Evolutionary conservation across 495 filamentous ascomycete species (phyloP).

Genomic region (Penicillium lagena): DNA sequence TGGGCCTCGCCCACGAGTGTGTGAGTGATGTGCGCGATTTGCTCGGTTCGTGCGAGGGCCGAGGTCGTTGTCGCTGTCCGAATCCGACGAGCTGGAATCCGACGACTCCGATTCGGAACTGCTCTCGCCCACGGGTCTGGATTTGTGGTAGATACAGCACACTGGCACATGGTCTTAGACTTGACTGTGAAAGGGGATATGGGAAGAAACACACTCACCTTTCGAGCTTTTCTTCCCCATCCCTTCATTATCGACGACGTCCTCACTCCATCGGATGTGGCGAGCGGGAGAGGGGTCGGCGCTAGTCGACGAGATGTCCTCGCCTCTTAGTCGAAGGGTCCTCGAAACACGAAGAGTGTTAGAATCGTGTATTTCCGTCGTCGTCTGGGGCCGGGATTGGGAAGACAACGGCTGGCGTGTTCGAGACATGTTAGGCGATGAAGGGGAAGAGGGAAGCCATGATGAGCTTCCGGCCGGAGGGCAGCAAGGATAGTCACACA

Average conservation of each 20-base stretch:
- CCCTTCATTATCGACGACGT: slow-evolving; percentile 94
- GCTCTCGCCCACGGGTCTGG: slow-evolving; percentile 76
- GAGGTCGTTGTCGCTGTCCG: slow-evolving; percentile 48
- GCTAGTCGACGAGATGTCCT: slow-evolving; percentile 11
- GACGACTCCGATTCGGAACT: slow-evolving; percentile 66
- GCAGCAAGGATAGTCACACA: slow-evolving; percentile 1
- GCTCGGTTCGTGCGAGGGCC: slow-evolving; percentile 19
- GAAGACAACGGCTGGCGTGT: slow-evolving; percentile 14
- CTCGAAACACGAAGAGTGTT: slow-evolving; percentile 11
- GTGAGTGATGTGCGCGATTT: slow-evolving; percentile 12
- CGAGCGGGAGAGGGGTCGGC: slow-evolving; percentile 19
- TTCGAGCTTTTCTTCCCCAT: slow-evolving; percentile 91
- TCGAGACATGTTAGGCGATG: slow-evolving; percentile 23
- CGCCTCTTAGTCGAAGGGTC: slow-evolving; percentile 33
- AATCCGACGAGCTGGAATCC: slow-evolving; percentile 55
- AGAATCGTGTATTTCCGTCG: slow-evolving; percentile 10
- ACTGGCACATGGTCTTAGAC: slow-evolving; percentile 43
- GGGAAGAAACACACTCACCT: slow-evolving; percentile 45
- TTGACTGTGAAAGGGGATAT: background rate
- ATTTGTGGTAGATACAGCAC: slow-evolving; percentile 96
- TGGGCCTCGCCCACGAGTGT: slow-evolving; percentile 7
- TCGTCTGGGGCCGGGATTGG: slow-evolving; percentile 13
- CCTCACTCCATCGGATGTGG: slow-evolving; percentile 83
- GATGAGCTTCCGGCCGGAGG: no score
- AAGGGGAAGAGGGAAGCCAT: no score